phyloP scores from a whole-genome alignment of 805 yeast species.

The Saccharomycopsis javanensis region DNA sequence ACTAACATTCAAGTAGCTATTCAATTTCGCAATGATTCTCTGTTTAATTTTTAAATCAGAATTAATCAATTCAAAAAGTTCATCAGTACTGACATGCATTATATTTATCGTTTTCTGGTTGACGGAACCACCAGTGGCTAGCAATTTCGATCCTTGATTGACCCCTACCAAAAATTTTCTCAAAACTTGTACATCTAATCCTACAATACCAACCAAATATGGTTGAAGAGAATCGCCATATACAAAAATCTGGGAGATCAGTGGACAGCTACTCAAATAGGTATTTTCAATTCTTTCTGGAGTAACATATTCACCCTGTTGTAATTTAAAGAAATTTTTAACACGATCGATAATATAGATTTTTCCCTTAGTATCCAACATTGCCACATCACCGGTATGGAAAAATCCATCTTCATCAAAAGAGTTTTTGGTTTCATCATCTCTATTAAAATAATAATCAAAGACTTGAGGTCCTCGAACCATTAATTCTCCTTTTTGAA shows the following conservation, averaged over 20 bases:
- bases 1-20: slow-evolving; percentile 4
- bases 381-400: slow-evolving; percentile 49
- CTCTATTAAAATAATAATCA: slow-evolving; percentile 38
- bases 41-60: slow-evolving; percentile 25
- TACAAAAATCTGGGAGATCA: slow-evolving; percentile 38
- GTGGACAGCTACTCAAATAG: slow-evolving; percentile 36
- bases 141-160: not conserved
- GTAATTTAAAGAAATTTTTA: slow-evolving; percentile 46
- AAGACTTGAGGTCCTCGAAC: slow-evolving; percentile 49
- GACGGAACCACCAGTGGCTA: not conserved
- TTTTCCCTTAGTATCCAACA: slow-evolving; percentile 35
- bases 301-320: slow-evolving; percentile 50
- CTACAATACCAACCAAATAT: slow-evolving; percentile 44
- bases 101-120: not conserved
- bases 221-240: slow-evolving; percentile 48
- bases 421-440: slow-evolving; percentile 37
- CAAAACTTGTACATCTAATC: slow-evolving; percentile 31
- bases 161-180: not conserved
- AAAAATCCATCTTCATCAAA: slow-evolving; percentile 45
- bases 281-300: slow-evolving; percentile 59
- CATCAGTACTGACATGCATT: not conserved
- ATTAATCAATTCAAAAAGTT: slow-evolving; percentile 27
- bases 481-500: slow-evolving; percentile 39
- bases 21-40: slow-evolving; percentile 23
- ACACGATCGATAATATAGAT: slow-evolving; percentile 45